Conservation (phyloP, 2,329 filamentous ascomycete genomes). For the Alternaria triticina region DNA sequence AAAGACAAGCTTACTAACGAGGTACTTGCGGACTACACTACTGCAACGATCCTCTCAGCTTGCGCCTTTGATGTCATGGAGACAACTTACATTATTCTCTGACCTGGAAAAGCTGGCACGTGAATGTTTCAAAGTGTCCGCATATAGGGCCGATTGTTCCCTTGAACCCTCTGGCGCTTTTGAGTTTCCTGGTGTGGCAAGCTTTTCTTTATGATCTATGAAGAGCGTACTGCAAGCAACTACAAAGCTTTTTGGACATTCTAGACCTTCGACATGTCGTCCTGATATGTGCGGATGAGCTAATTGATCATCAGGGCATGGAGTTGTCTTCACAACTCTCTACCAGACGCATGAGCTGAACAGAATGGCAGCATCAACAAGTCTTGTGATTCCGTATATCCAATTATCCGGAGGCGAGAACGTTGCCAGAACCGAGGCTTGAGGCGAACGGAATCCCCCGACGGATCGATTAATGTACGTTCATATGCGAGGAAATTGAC, state of each 20-base stretch:
- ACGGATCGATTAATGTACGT: constrained; percentile 29
- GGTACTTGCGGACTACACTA: background rate
- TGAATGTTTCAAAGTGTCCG: background rate
- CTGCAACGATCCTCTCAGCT: background rate
- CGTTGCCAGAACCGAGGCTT: constrained; percentile 5
- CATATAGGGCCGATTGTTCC: background rate
- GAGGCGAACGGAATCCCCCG: constrained; percentile 12
- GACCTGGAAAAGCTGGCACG: background rate
- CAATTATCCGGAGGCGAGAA: constrained; percentile 22
- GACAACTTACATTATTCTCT: background rate
- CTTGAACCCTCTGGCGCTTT: background rate
- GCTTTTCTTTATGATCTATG: background rate
- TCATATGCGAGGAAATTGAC: constrained; percentile 25
- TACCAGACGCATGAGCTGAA: background rate
- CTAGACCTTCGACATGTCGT: background rate
- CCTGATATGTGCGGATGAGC: background rate
- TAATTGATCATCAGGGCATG: background rate
- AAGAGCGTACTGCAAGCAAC: background rate
- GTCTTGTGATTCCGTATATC: constrained; percentile 10
- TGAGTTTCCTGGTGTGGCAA: background rate
- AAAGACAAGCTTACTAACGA: background rate
- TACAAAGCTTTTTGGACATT: background rate
- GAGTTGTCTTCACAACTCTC: constrained; percentile 2
- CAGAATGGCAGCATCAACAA: background rate
- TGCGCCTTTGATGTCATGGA: background rate